Percentiles rank a stretch among this genome's conserved stretches.
phyloP scores from a whole-genome alignment of 2,329 filamentous ascomycete species.

The Trichothecium sympodiale region DNA sequence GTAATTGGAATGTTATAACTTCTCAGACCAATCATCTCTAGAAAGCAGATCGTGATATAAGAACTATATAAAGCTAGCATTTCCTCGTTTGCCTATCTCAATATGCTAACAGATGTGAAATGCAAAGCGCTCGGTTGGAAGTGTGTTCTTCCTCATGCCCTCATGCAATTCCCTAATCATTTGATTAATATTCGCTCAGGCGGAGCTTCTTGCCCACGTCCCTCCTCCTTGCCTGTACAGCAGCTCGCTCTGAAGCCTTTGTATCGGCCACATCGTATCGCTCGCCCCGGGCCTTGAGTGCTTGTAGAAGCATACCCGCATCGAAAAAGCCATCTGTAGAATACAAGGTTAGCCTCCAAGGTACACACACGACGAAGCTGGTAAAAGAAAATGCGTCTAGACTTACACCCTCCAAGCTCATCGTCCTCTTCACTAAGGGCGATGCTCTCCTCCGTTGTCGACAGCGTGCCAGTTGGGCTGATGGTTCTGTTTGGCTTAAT shows the following conservation, averaged over 20 bases:
- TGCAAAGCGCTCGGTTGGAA: no score
- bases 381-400: not conserved
- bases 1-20: no score
- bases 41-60: no score
- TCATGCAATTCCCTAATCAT: not conserved
- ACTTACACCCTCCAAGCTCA: constrained; percentile 86
- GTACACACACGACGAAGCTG: constrained; percentile 2
- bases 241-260: constrained; percentile 47
- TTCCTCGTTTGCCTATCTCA: no score
- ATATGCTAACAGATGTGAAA: no score
- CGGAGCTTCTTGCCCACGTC: constrained; percentile 67
- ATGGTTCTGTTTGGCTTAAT: constrained; percentile 11
- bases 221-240: constrained; percentile 45
- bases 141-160: no score
- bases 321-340: constrained; percentile 68
- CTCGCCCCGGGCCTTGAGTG: constrained; percentile 62
- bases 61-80: no score
- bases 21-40: no score
- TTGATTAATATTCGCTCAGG: constrained; percentile 52
- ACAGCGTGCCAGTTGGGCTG: constrained; percentile 38
- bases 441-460: constrained; percentile 57
- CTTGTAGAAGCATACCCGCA: constrained; percentile 85
- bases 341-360: constrained; percentile 14
- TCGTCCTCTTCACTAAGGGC: constrained; percentile 76
- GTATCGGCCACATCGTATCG: constrained; percentile 37